Evolutionary conservation across 2,329 filamentous ascomycete species (phyloP).

Genomic region (Thermothelomyces thermophilus): DNA sequence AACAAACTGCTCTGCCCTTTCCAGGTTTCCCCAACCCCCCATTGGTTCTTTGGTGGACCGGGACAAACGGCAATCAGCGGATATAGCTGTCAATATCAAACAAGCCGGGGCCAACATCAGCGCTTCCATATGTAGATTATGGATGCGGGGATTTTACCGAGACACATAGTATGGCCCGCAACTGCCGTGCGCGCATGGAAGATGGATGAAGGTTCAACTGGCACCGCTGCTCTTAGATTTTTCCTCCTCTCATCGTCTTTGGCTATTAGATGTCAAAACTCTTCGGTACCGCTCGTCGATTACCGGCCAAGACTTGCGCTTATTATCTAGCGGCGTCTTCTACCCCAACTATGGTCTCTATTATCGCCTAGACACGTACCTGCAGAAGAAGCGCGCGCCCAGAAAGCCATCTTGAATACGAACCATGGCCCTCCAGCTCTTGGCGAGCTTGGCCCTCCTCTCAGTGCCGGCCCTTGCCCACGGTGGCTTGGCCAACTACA

Average conservation of each 20-base stretch:
- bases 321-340: neutral
- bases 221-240: neutral
- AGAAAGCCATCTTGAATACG: neutral
- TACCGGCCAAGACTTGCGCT: neutral
- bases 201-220: too few relatives aligned
- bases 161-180: neutral
- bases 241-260: neutral
- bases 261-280: neutral
- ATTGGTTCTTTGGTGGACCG: too few relatives aligned
- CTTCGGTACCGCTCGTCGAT: neutral
- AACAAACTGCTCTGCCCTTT: too few relatives aligned
- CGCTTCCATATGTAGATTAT: conserved; percentile 13
- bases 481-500: conserved; percentile 36
- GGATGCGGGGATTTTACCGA: conserved; percentile 13
- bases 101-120: neutral
- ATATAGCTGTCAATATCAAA: conserved; percentile 20
- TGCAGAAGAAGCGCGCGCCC: neutral
- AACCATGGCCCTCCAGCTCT: conserved; percentile 11
- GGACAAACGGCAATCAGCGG: neutral
- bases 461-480: conserved; percentile 25
- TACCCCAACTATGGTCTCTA: conserved; percentile 16
- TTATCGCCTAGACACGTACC: conserved; percentile 3
- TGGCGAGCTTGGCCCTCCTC: conserved; percentile 22
- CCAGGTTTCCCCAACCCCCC: too few relatives aligned
- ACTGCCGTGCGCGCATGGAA: neutral